phyloP scores from a whole-genome alignment of 2,329 filamentous ascomycete genomes.

The Venturia nashicola region DNA sequence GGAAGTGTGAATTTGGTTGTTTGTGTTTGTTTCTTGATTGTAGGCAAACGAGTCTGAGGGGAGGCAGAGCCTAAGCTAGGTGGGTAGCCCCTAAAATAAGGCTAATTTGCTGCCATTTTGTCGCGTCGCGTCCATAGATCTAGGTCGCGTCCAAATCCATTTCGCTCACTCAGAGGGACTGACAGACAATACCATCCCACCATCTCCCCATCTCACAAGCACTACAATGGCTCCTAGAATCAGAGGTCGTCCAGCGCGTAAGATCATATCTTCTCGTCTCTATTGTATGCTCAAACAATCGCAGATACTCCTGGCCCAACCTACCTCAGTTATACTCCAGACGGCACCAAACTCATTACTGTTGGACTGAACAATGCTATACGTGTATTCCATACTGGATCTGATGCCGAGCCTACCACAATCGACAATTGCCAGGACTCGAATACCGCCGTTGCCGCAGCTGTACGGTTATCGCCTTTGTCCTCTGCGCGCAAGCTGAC shows the following conservation, averaged over 20 bases:
- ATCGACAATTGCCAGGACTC: conserved; percentile 85
- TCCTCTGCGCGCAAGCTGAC: conserved; percentile 15
- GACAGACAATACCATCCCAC: background rate
- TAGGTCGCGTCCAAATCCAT: background rate
- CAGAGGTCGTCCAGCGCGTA: conserved; percentile 22
- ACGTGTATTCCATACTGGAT: conserved; percentile 82
- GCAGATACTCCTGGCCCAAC: conserved; percentile 75
- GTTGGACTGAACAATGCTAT: conserved; percentile 90
- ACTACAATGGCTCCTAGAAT: conserved; percentile 13
- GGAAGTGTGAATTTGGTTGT: background rate
- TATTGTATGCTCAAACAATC: background rate
- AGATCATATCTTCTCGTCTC: conserved; percentile 7
- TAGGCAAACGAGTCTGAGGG: background rate
- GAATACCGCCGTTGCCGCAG: conserved; percentile 66
- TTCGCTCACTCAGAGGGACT: background rate
- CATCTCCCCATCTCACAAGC: background rate
- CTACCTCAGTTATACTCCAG: conserved; percentile 76
- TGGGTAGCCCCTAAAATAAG: background rate
- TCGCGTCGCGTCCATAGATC: background rate
- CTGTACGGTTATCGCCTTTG: conserved; percentile 29
- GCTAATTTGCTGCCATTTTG: background rate
- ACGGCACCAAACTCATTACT: conserved; percentile 77
- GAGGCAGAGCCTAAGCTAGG: background rate
- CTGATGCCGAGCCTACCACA: conserved; percentile 81
- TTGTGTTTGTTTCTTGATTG: background rate